Evolutionary conservation across 768 basidiomycete species (phyloP).

Genomic region (Hygrophoropsis aurantiaca): DNA sequence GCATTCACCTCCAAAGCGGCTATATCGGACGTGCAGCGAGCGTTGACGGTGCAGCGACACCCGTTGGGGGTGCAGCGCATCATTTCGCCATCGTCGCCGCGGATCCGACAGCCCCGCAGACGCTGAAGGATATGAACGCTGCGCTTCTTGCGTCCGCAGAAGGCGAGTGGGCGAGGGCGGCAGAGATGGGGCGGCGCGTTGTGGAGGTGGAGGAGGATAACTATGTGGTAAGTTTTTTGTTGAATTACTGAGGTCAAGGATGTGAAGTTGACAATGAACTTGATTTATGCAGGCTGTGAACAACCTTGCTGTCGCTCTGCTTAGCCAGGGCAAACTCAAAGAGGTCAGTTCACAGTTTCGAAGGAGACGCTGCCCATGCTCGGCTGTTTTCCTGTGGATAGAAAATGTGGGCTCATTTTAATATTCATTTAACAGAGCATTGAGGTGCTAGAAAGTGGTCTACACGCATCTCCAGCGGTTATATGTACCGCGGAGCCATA

Average conservation of each 20-base stretch:
- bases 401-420: no score
- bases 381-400: not conserved
- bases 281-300: conserved; percentile 58
- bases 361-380: not conserved
- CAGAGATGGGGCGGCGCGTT: conserved; percentile 40
- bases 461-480: conserved; percentile 64
- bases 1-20: conserved; percentile 76
- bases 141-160: conserved; percentile 65
- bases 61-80: no score
- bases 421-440: conserved; percentile 52
- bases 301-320: conserved; percentile 69
- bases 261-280: not conserved
- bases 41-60: no score
- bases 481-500: conserved; percentile 80
- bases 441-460: conserved; percentile 60
- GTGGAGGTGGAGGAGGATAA: conserved; percentile 58
- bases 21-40: conserved; percentile 55
- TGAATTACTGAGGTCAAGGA: not conserved
- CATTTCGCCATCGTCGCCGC: conserved; percentile 48
- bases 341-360: conserved; percentile 45
- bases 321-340: conserved; percentile 70
- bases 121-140: conserved; percentile 59
- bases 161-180: conserved; percentile 68
- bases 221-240: conserved; percentile 47
- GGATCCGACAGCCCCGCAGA: conserved; percentile 42